Base-by-base conservation (phyloP, 441 rosid species). In the Aleurites moluccanus region DNA sequence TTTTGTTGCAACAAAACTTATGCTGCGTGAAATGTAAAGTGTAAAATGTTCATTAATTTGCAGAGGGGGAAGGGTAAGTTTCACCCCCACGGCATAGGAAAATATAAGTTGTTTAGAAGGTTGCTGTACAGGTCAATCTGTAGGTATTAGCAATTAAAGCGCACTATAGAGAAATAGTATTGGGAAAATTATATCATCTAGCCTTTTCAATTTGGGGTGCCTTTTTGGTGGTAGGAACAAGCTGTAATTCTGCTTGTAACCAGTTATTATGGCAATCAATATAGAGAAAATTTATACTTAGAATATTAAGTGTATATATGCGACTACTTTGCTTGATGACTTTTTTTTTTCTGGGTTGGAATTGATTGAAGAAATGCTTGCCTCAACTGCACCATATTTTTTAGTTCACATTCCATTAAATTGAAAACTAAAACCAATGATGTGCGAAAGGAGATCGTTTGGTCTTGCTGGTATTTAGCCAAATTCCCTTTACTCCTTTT, bases 101-200 rank as follows among this genome's bases (percentile, higher is more conserved):
- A 21, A 64, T 61, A 28, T 40, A 69, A 76, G 74, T 30, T 80
- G 77, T n/a, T 69, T 65, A 77, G 42, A 53, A 70, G 69, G 57
- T 71, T 70, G 57, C 70, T 86, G 90, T 87, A 87, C 84, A 85
- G 82, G 61, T 77, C 55, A 70, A 62, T 72, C 69, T 70, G 30
- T 79, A 77, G 83, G 79, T 40, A 42, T 69, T 53, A 61, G 74
- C 69, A 75, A 60, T 60, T 64, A 49, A 70, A 56, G 71, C 49
- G 11, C 70, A 25, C n/a, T 8, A 56, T 50, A 61, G 69, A 44
- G 35, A 59, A 14, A 45, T 42, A 57, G 73, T 40, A 30, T 72
- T 45, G 59, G 64, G 35, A 57, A 76, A 16, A 40, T 16, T 10
- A 38, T 79, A 40, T 72, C 21, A 42, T 49, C 50, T 70, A 61